Percentiles rank a stretch among this genome's conserved stretches.
These are phyloP conservation scores for Boletus insuetus DNA, from an alignment of 768 basidiomycete species.

Conservation along the genomic window DNA sequence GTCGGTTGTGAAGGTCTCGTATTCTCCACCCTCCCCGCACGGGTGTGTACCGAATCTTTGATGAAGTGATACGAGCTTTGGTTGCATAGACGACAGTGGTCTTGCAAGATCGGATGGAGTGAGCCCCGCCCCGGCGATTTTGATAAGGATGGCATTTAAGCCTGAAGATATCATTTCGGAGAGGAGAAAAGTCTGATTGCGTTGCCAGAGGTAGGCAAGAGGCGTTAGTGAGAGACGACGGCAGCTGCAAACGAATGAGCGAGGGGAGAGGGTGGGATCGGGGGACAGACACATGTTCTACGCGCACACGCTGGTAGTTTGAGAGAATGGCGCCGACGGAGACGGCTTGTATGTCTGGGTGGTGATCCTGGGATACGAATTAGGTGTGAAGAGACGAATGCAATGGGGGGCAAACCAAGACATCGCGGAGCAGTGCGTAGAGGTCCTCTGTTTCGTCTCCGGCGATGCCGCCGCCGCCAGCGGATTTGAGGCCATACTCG, in stretches of 20 bases:
- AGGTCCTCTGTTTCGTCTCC: constrained; percentile 99
- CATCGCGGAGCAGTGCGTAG: constrained; percentile 61
- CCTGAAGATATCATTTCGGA: constrained; percentile 81
- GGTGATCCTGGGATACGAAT: constrained; percentile 46
- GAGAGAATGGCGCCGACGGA: constrained; percentile 97
- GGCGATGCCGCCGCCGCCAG: constrained; percentile 46
- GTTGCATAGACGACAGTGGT: constrained; percentile 69
- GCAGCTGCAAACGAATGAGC: constrained; percentile 50
- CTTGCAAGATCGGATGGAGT: constrained; percentile 75
- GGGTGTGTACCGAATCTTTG: constrained; percentile 83
- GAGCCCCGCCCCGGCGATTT: constrained; percentile 93
- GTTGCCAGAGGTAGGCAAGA: constrained; percentile 91
- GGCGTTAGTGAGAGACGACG: constrained; percentile 75
- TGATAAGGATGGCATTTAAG: constrained; percentile 84
- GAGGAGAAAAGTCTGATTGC: constrained; percentile 82
- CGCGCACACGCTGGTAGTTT: constrained; percentile 93
- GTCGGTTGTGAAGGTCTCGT: constrained; percentile 90
- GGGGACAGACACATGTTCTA: constrained; percentile 87
- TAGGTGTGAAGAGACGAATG: neutral
- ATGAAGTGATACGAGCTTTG: constrained; percentile 71
- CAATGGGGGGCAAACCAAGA: constrained; percentile 60
- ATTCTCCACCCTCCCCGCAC: constrained; percentile 98
- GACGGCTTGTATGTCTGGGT: constrained; percentile 82
- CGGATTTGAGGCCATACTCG: constrained; percentile 77
- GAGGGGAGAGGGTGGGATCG: neutral